phyloP scores from a whole-genome alignment of 345 rosid genomes.

The Dovyalis caffra region DNA sequence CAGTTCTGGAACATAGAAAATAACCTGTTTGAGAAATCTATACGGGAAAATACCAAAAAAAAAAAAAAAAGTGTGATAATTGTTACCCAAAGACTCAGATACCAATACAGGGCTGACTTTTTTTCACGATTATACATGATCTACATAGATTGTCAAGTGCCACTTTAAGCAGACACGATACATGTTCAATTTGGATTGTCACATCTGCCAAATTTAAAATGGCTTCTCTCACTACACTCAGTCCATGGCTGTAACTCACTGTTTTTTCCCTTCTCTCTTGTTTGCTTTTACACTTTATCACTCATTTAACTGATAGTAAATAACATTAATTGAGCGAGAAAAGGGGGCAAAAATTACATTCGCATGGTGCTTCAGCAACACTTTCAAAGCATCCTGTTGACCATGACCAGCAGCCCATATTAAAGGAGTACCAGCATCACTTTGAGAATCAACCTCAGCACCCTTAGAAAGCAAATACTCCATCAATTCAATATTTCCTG shows the following conservation, averaged over 20 bases:
- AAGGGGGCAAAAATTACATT: conserved; percentile 41
- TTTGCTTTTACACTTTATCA: background rate
- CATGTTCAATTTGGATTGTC: background rate
- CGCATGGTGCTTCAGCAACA: conserved; percentile 73
- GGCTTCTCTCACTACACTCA: background rate
- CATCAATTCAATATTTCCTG: conserved; percentile 73
- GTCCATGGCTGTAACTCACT: background rate
- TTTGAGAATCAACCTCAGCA: conserved; percentile 67
- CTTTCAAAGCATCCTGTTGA: conserved; percentile 67
- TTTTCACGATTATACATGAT: background rate
- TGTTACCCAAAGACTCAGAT: background rate
- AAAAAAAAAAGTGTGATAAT: too few relatives aligned
- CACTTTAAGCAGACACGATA: background rate
- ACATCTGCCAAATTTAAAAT: background rate
- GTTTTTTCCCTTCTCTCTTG: background rate
- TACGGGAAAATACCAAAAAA: background rate
- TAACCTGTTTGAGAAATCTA: background rate
- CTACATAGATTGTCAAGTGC: background rate
- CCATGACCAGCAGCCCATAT: conserved; percentile 94
- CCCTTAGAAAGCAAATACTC: conserved; percentile 61
- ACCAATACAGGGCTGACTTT: background rate
- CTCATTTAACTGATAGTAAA: background rate
- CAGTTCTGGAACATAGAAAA: background rate
- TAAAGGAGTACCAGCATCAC: conserved; percentile 88
- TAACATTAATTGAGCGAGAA: background rate